Conservation (phyloP, 1,139 yeast genomes). For the Kodamaea sp. region DNA sequence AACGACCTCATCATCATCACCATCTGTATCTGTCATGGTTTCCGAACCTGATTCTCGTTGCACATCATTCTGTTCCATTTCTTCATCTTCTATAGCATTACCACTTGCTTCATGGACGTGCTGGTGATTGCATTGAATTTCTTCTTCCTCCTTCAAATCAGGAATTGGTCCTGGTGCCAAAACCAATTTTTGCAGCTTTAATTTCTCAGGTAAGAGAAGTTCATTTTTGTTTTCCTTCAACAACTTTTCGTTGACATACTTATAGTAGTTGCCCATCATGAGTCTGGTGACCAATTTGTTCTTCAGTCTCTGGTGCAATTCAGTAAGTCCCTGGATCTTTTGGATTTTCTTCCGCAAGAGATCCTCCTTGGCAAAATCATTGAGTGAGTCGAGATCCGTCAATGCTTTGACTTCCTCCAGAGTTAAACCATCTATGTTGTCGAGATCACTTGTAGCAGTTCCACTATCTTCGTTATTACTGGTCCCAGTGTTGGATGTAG, state of each 20-base stretch:
- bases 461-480: conserved; percentile 22
- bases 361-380: conserved; percentile 53
- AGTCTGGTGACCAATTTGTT: conserved; percentile 66
- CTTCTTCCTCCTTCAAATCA: conserved; percentile 11
- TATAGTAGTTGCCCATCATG: conserved; percentile 74
- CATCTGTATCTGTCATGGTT: too few relatives aligned
- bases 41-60: conserved; percentile 1
- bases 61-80: background rate
- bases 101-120: too few relatives aligned
- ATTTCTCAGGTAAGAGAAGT: conserved; percentile 15
- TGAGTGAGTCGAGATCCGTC: conserved; percentile 41
- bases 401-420: conserved; percentile 37
- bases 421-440: conserved; percentile 39
- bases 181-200: conserved; percentile 21
- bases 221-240: conserved; percentile 16
- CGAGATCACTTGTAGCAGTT: conserved; percentile 36
- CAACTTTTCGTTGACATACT: conserved; percentile 40
- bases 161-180: conserved; percentile 4
- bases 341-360: conserved; percentile 59
- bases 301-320: conserved; percentile 54
- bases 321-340: conserved; percentile 49
- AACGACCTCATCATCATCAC: conserved; percentile 36
- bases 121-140: too few relatives aligned
- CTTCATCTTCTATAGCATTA: too few relatives aligned
- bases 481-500: background rate